Evolutionary conservation across 495 filamentous ascomycete species (phyloP).

Genomic region (Chaetomidium leptoderma): DNA sequence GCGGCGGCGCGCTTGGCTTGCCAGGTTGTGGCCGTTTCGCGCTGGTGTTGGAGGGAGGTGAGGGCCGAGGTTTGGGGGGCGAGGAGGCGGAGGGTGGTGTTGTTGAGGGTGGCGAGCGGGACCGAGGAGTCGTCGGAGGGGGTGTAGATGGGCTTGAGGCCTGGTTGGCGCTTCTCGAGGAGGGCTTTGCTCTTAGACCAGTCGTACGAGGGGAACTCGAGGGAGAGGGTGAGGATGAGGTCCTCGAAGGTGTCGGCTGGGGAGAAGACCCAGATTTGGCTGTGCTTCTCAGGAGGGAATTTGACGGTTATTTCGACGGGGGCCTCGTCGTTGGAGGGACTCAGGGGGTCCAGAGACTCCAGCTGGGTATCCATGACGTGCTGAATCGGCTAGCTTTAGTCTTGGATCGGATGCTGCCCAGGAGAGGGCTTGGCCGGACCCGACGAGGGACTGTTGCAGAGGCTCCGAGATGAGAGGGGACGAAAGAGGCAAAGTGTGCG

Average conservation of each 20-base stretch:
- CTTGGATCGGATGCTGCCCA: too few species aligned
- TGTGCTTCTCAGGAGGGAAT: slow-evolving; percentile 28
- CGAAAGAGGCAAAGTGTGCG: too few species aligned
- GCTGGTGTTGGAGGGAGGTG: slow-evolving; percentile 40
- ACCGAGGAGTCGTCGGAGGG: slow-evolving; percentile 32
- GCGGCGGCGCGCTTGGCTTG: slow-evolving; percentile 8
- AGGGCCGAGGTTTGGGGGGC: slow-evolving; percentile 55
- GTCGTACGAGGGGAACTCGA: slow-evolving; percentile 29
- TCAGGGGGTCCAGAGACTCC: not conserved
- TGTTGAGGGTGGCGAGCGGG: slow-evolving; percentile 47
- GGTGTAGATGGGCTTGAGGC: slow-evolving; percentile 24
- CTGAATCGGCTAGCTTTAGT: too few species aligned
- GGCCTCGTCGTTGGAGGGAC: not conserved
- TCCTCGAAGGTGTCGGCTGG: slow-evolving; percentile 17
- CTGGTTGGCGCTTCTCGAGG: slow-evolving; percentile 19
- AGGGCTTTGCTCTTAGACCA: slow-evolving; percentile 33
- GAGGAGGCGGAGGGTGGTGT: slow-evolving; percentile 60
- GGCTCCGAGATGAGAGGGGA: too few species aligned
- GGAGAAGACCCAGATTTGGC: slow-evolving; percentile 22
- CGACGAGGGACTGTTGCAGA: too few species aligned
- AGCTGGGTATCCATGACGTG: slow-evolving; percentile 11
- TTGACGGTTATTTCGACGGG: slow-evolving; percentile 26
- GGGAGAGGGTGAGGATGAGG: slow-evolving; percentile 17
- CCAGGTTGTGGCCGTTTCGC: slow-evolving; percentile 34
- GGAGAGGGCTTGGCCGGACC: too few species aligned